These are phyloP conservation scores for Pistacia vera DNA, from an alignment of 345 rosid species.

Conservation along the genomic window DNA sequence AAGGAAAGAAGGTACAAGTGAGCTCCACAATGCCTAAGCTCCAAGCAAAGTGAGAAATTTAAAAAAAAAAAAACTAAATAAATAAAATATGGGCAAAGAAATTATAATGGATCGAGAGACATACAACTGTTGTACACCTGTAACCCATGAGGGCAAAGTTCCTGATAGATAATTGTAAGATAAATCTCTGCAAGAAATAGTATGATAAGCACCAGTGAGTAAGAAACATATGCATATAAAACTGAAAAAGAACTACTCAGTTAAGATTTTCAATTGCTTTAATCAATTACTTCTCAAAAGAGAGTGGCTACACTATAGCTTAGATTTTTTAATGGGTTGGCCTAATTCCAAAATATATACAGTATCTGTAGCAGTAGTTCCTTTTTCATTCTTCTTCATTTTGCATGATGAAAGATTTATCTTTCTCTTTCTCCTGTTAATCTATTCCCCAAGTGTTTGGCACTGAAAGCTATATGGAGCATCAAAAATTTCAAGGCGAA, in stretches of 20 bases:
- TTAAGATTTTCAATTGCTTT: too few relatives aligned
- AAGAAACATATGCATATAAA: too few relatives aligned
- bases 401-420: too few relatives aligned
- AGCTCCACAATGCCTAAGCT: neutral
- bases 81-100: slow-evolving; percentile 2
- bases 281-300: neutral
- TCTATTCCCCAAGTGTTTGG: too few relatives aligned
- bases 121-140: slow-evolving; percentile 27
- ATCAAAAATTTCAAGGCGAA: too few relatives aligned
- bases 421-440: too few relatives aligned
- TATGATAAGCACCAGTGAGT: slow-evolving; percentile 8
- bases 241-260: too few relatives aligned
- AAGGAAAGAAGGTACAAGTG: too few relatives aligned
- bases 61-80: neutral
- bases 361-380: too few relatives aligned
- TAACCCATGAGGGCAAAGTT: slow-evolving; percentile 36
- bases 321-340: neutral
- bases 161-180: slow-evolving; percentile 41
- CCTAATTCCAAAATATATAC: neutral
- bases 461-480: too few relatives aligned
- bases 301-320: slow-evolving; percentile 30
- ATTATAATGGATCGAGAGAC: slow-evolving; percentile 18
- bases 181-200: slow-evolving; percentile 37
- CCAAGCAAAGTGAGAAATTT: too few relatives aligned
- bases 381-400: neutral